Evolutionary conservation across 208 protist genomes (phyloP).

Genomic region (Trypanosoma brucei): DNA sequence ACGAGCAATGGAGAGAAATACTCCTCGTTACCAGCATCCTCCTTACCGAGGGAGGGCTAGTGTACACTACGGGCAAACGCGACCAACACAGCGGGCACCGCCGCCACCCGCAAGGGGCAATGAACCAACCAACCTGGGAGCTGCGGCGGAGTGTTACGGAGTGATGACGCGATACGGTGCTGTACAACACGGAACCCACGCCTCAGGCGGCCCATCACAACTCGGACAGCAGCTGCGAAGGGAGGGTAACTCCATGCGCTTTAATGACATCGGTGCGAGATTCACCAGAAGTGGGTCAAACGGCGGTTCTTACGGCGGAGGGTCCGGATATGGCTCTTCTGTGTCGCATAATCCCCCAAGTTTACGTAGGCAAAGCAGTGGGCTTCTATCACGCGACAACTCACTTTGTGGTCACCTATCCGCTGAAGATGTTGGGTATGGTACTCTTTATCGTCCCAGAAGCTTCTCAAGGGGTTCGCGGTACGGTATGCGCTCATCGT

Average conservation of each 20-base stretch:
- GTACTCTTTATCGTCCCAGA: not conserved
- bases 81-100: not conserved
- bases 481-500: not conserved
- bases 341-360: not conserved
- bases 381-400: not conserved
- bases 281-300: not conserved
- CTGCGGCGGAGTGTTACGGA: too few relatives aligned
- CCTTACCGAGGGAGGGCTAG: not conserved
- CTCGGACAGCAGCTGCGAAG: too few relatives aligned
- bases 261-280: too few relatives aligned
- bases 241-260: too few relatives aligned
- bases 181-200: too few relatives aligned
- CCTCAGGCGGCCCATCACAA: too few relatives aligned
- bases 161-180: too few relatives aligned
- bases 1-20: not conserved
- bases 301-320: not conserved
- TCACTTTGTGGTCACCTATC: not conserved
- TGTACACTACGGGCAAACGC: not conserved
- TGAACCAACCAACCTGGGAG: not conserved
- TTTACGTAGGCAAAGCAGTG: not conserved
- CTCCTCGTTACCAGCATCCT: not conserved
- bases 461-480: not conserved
- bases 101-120: not conserved
- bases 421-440: not conserved
- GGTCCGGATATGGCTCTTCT: not conserved